Base-by-base conservation (phyloP, 768 basidiomycete genomes). In the Xanthoconium purpureum region DNA sequence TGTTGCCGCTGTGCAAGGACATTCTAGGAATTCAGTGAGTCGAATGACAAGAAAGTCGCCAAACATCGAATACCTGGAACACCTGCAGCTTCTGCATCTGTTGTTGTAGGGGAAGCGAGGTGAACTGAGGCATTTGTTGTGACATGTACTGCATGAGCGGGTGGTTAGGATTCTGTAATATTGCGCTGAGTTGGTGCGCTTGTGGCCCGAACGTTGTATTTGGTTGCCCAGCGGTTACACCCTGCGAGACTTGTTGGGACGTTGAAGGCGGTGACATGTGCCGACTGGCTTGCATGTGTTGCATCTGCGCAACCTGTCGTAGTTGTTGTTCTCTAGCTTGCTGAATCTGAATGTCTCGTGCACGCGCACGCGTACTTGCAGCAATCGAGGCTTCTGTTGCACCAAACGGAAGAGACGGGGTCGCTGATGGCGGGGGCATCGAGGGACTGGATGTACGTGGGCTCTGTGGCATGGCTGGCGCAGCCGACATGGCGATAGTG, bases 11-110 rank as follows among this genome's bases (percentile, higher is more conserved):
- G 67, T 6, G 56, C 57, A 43, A 71, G 11, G 42, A 28, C 55
- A 35, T 13, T 50, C 66, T 69, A 35, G 13, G 30, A 6, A 57
- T 54, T 9, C 1, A 8, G 24, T 66, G 37, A 66, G 60, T 48
- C 44, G 17, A 51, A 45, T 36, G 6, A 42, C 40, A 43, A 11
- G 39, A 42, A 33, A 18, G 3, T 30, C 17, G 15, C 11, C 1
- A 15, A 30, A 30, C 0, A 17, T 13, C 8, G 70, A 74, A 48
- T 60, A 85, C 85, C 76, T 83, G 83, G 14, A 80, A 65, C 52
- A 70, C 56, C 36, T 80, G 68, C 69, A 89, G 73, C 64, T 77
- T 82, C 68, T 86, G 85, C 59, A 88, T 63, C 71, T 89, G 86
- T 62, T 77, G 72, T 55, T 75, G 79, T 2, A 76, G 40, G 11